These are phyloP conservation scores for Ophiostoma perfectum DNA, from an alignment of 2,329 filamentous ascomycete species.

Conservation along the genomic window DNA sequence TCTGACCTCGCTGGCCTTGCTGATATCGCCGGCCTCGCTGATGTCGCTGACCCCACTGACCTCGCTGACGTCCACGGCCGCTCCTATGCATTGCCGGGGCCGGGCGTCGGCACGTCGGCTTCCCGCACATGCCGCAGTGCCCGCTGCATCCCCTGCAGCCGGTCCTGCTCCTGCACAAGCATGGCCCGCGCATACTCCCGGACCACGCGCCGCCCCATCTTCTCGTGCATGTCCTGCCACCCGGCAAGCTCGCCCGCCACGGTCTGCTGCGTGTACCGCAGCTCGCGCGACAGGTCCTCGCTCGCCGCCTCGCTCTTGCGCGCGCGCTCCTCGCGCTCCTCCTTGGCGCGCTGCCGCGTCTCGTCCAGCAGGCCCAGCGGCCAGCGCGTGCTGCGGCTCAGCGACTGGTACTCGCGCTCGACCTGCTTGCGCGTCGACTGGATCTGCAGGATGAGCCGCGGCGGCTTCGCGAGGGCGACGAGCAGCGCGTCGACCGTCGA, in stretches of 20 bases:
- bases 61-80: no score
- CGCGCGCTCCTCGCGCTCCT: constrained; percentile 78
- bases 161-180: constrained; percentile 72
- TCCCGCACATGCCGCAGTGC: constrained; percentile 60
- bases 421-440: constrained; percentile 67
- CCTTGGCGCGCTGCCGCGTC: constrained; percentile 71
- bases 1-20: not conserved
- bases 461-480: constrained; percentile 69
- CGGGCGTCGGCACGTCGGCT: not conserved
- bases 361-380: constrained; percentile 77
- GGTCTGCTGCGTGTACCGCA: constrained; percentile 88
- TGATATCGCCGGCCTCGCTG: not conserved
- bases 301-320: constrained; percentile 64
- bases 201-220: constrained; percentile 68
- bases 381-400: constrained; percentile 72
- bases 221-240: constrained; percentile 86
- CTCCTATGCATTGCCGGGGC: no score
- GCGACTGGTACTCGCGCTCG: constrained; percentile 69
- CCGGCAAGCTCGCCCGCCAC: constrained; percentile 87
- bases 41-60: no score
- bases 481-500: constrained; percentile 79
- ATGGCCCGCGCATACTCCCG: constrained; percentile 70
- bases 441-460: constrained; percentile 71
- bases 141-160: constrained; percentile 72
- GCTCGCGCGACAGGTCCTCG: constrained; percentile 68